phyloP scores from a whole-genome alignment of 2,329 filamentous ascomycete species.

The Penicillium rolfsii region DNA sequence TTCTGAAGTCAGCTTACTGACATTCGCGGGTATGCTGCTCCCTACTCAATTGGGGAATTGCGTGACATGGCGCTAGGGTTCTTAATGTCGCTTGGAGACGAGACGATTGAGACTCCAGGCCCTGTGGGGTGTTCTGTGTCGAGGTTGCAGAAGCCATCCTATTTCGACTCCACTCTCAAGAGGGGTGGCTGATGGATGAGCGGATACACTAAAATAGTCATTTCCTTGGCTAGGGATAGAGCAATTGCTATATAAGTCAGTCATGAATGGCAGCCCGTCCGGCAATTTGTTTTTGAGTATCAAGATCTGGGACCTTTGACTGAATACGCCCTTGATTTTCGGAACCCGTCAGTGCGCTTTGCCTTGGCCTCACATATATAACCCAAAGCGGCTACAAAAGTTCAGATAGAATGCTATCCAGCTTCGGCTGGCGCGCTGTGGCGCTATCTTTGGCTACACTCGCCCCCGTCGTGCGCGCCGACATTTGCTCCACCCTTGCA shows the following conservation, averaged over 20 bases:
- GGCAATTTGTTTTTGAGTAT: background rate
- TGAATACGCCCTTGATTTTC: background rate
- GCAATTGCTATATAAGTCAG: slow-evolving; percentile 10
- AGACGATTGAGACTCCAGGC: background rate
- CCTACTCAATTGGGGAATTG: slow-evolving; percentile 5
- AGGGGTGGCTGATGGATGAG: background rate
- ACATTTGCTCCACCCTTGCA: slow-evolving; percentile 47
- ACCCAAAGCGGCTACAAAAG: background rate
- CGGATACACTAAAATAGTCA: slow-evolving; percentile 7
- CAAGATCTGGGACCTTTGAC: no score
- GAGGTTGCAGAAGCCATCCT: background rate
- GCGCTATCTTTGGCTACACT: slow-evolving; percentile 26
- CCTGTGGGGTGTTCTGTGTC: background rate
- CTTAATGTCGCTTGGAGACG: background rate
- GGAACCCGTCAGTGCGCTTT: background rate
- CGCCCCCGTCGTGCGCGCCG: slow-evolving; percentile 29
- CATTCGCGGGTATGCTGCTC: slow-evolving; percentile 3
- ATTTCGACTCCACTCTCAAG: slow-evolving; percentile 3
- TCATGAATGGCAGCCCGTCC: background rate
- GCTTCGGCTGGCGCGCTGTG: slow-evolving; percentile 25
- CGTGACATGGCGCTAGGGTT: background rate
- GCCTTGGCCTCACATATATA: background rate
- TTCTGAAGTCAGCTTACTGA: background rate
- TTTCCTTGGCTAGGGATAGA: background rate
- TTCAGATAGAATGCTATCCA: slow-evolving; percentile 21